Conservation (phyloP, 345 rosid species). For the Jatropha curcas region DNA sequence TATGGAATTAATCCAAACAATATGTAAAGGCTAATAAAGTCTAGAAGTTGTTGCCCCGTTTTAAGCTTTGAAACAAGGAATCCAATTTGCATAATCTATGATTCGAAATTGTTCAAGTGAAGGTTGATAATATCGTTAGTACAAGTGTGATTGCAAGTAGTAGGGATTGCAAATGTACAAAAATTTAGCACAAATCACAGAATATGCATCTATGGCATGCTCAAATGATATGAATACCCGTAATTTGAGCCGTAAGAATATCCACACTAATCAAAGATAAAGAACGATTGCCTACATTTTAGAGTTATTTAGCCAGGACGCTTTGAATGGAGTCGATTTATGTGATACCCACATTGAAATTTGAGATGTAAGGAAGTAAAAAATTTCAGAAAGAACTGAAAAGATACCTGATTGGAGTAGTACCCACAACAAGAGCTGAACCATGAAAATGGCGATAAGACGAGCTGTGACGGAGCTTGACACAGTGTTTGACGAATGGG, state of each 20-base stretch:
- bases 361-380: not conserved
- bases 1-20: too few species aligned
- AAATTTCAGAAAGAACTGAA: not conserved
- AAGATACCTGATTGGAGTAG: conserved; percentile 71
- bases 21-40: too few species aligned
- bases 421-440: conserved; percentile 76
- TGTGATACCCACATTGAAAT: not conserved
- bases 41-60: too few species aligned
- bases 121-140: not conserved
- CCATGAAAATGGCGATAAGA: conserved; percentile 80
- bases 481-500: conserved; percentile 87
- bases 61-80: too few species aligned
- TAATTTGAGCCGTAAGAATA: not conserved
- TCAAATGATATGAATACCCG: not conserved
- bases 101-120: not conserved
- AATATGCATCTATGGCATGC: not conserved
- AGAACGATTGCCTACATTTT: not conserved
- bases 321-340: not conserved
- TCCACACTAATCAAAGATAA: not conserved
- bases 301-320: not conserved
- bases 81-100: not conserved
- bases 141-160: not conserved
- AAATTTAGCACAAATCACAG: not conserved
- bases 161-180: not conserved
- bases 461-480: conserved; percentile 76